These are phyloP conservation scores for Rhizopus arrhizus DNA, from an alignment of 371 early-diverging fungal genomes.

Conservation along the genomic window DNA sequence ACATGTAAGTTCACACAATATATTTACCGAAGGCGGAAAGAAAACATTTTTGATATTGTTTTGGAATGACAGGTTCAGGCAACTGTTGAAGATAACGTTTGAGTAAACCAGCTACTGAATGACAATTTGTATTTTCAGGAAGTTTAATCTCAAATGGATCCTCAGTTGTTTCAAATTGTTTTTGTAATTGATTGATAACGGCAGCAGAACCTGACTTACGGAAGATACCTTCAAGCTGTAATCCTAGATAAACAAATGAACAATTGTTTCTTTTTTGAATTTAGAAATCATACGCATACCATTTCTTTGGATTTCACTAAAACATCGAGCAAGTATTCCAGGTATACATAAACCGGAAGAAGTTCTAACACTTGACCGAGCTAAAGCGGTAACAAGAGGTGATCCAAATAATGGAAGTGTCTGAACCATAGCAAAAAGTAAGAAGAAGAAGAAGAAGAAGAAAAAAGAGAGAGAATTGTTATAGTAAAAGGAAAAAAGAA, in stretches of 20 bases:
- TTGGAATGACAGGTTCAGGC: constrained; percentile 59
- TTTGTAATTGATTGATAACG: constrained; percentile 29
- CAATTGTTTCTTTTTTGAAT: neutral
- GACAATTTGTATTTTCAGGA: constrained; percentile 19
- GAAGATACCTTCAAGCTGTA: constrained; percentile 35
- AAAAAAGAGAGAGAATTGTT: neutral
- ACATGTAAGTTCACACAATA: too few species aligned
- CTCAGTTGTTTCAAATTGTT: constrained; percentile 20
- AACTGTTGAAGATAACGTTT: constrained; percentile 59
- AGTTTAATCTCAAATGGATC: constrained; percentile 20
- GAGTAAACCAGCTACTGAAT: constrained; percentile 51
- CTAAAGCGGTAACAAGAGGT: constrained; percentile 21
- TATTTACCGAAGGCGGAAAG: constrained; percentile 47
- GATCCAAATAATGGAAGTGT: constrained; percentile 22
- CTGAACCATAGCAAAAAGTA: neutral
- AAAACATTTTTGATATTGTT: constrained; percentile 47
- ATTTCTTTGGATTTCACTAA: constrained; percentile 22
- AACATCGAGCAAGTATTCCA: constrained; percentile 18
- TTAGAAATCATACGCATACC: constrained; percentile 8
- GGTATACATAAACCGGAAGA: constrained; percentile 18
- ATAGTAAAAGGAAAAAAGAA: neutral
- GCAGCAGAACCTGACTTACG: constrained; percentile 37
- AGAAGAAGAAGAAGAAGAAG: neutral
- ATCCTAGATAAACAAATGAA: constrained; percentile 15
- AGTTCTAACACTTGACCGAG: constrained; percentile 23